Base-by-base conservation (phyloP, 169 alveolate species). In the Eimeria acervulina region DNA sequence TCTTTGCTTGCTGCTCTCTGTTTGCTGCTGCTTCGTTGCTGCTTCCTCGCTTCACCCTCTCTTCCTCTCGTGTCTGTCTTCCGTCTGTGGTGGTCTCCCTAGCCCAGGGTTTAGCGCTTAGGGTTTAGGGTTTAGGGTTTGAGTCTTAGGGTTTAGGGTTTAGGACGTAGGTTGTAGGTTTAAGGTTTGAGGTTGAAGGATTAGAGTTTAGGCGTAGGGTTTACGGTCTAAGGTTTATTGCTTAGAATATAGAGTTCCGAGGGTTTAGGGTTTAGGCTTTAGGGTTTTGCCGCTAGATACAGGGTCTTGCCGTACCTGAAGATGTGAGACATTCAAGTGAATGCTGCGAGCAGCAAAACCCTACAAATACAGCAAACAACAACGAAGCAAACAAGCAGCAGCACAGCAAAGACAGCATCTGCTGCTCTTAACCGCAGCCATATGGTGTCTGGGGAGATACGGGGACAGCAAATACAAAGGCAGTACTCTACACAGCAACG, bases 141-240 rank as follows among this genome's bases (percentile, higher is more conserved):
- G 59, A 17, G 59, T 59, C 68, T 17, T 78, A 44, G 88, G 66
- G 33, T 44, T 40, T 44, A 76, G 61, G 59, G 59, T 51, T 51
- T 51, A 51, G 59, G 59, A 51, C 59, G 2, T n/a, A n/a, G n/a
- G n/a, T n/a, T n/a, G n/a, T n/a, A n/a, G n/a, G n/a, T 51, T 51
- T 51, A 51, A 10, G 59, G 59, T 10, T 10, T 51, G 15, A 51
- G 59, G 2, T 51, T 51, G 59, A 51, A 0, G 59, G 59, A 12
- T 51, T 51, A 36, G 85, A 33, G 85, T 74, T 74, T 74, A 70
- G 85, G 85, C 33, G n/a, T n/a, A n/a, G n/a, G n/a, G n/a, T 51
- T 51, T 51, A 51, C 59, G 59, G 59, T 10, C 21, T 51, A 51
- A 51, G 59, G 2, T 51, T 51, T 51, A 51, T 51, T 51, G 59